A percentile compares a stretch with the other conserved stretches of the same genome.
Evolutionary conservation across 495 filamentous ascomycete species (phyloP).

Genomic region (Neurospora hispaniola): DNA sequence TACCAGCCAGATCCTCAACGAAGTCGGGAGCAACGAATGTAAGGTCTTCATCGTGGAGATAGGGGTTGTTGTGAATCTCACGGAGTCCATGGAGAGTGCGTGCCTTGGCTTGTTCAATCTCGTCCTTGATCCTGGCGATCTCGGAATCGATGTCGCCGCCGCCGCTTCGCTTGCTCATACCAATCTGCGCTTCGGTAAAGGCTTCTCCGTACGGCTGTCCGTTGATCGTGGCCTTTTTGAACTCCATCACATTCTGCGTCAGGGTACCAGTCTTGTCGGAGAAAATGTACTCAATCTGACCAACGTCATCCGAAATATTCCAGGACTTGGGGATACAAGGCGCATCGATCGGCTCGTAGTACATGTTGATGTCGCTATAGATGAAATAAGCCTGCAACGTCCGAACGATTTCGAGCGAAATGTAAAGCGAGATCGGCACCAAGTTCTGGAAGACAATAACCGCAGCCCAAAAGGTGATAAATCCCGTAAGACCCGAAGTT

Average conservation of each 20-base stretch:
- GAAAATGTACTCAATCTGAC: conserved; percentile 99
- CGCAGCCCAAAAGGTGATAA: conserved; percentile 92
- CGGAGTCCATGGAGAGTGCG: conserved; percentile 64
- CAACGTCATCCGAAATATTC: conserved; percentile 98
- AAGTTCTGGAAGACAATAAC: conserved; percentile 96
- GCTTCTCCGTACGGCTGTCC: conserved; percentile 93
- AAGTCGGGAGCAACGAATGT: conserved; percentile 91
- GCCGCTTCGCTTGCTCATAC: conserved; percentile 74
- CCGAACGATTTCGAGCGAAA: conserved; percentile 91
- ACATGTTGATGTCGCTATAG: conserved; percentile 91
- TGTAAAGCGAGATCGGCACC: conserved; percentile 96
- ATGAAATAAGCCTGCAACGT: conserved; percentile 95
- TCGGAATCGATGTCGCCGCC: conserved; percentile 80
- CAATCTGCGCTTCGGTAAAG: conserved; percentile 91
- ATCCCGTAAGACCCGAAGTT: conserved; percentile 66
- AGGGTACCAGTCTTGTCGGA: conserved; percentile 98
- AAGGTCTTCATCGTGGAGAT: conserved; percentile 76
- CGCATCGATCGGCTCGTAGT: conserved; percentile 87
- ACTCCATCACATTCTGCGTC: conserved; percentile 99
- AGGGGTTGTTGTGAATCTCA: conserved; percentile 77
- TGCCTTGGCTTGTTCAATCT: conserved; percentile 68
- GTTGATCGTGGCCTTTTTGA: conserved; percentile 95
- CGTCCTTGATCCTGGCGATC: conserved; percentile 55
- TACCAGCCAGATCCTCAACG: conserved; percentile 67
- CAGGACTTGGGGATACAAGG: conserved; percentile 96